phyloP scores from a whole-genome alignment of 257 asterid species.

The Plantago major region DNA sequence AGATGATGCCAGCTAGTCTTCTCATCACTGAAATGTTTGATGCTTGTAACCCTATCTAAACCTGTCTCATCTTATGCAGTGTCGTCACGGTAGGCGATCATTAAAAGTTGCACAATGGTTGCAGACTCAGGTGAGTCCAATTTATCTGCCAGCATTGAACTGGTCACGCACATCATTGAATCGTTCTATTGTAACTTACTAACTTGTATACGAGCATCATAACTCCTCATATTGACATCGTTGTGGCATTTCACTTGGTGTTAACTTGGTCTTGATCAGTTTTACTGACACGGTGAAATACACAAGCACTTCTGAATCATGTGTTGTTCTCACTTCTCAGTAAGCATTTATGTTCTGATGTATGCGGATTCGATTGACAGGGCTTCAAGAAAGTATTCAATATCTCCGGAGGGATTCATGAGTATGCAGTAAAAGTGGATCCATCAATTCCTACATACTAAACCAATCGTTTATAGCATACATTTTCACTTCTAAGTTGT shows the following conservation, averaged over 20 bases:
- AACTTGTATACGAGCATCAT: no score
- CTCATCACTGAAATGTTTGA: neutral
- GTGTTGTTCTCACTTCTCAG: no score
- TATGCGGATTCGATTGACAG: constrained; percentile 33
- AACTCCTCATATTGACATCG: no score
- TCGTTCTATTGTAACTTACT: no score
- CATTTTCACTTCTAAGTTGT: no score
- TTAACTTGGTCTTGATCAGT: no score
- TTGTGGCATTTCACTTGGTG: no score
- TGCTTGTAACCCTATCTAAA: constrained; percentile 6
- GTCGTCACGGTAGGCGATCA: constrained; percentile 92
- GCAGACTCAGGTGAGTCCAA: constrained; percentile 69
- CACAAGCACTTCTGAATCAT: no score
- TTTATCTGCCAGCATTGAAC: no score
- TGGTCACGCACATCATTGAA: no score
- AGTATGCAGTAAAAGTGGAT: constrained; percentile 74
- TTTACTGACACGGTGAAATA: no score
- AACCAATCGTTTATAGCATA: constrained; percentile 12
- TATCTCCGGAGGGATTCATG: constrained; percentile 83
- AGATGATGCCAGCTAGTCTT: neutral
- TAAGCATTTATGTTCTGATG: neutral
- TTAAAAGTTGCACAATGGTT: constrained; percentile 93
- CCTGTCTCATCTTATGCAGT: constrained; percentile 43
- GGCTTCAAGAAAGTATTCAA: constrained; percentile 83
- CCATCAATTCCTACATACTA: constrained; percentile 80